Base-by-base conservation (phyloP, 2,329 filamentous ascomycete genomes). In the Neofusicoccum umdonicola region DNA sequence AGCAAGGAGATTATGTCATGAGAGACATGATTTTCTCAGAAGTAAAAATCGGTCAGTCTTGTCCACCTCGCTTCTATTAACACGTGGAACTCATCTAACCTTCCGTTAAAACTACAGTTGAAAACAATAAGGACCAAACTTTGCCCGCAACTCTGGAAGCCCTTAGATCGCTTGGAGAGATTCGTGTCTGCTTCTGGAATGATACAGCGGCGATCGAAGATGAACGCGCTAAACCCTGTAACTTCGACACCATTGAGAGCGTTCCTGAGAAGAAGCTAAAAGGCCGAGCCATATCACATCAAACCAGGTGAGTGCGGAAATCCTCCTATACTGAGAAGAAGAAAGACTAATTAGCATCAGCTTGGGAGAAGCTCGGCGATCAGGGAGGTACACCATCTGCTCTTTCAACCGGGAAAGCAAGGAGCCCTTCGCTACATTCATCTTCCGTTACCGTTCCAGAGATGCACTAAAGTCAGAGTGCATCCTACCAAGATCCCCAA, bases 381-480 rank as follows among this genome's bases (percentile, higher is more conserved):
- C 12, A n/a, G 12, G 3, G 1, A 9, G 2, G 2, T 9, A 17
- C 2, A n/a, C 3, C 3, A 12, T 7, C 2, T 3, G 3, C 17
- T 9, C 57, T 31, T 54, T 31, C 11, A 35, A n/a, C 3, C n/a
- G 45, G 11, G 47, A 58, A 17, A 17, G 69, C 19, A n/a, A 51
- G 66, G 65, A 27, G 1, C 72, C 72, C 0, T 62, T 73, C 27
- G 70, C 69, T 9, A 66, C 42, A 1, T 73, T 74, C 60, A 66
- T 63, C 12, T 73, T 75, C 66, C 70, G 69, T 31, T 76, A 75
- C 60, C 67, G 72, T 1, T 72, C 71, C 5, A 52, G 22, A 72
- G 72, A 66, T 9, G 66, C 70, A n/a, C 68, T 80, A 0, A 71
- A 77, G 64, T 67, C 71, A 0, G 69, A 78, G 4, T 44, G 71